phyloP scores from a whole-genome alignment of 2,329 filamentous ascomycete species.

The Alternaria hordeiaustralica region DNA sequence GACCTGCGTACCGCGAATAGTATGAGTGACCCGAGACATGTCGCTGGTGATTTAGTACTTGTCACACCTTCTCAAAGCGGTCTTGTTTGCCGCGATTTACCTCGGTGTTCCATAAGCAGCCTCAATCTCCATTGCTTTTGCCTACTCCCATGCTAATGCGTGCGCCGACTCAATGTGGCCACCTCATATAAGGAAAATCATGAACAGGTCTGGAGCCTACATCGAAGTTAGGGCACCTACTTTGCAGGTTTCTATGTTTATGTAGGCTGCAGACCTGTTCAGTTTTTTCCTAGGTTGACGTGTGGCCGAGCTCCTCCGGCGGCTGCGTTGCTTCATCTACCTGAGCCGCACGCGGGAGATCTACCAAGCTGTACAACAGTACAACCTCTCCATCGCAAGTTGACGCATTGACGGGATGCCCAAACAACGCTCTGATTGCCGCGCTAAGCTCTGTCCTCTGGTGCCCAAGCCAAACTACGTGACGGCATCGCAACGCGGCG shows the following conservation, averaged over 20 bases:
- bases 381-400: background rate
- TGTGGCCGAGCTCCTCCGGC: slow-evolving; percentile 12
- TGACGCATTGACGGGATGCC: background rate
- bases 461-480: slow-evolving; percentile 12
- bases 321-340: slow-evolving; percentile 8
- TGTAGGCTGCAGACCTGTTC: too few species aligned
- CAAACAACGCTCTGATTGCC: background rate
- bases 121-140: background rate
- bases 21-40: background rate
- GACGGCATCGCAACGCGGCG: slow-evolving; percentile 15
- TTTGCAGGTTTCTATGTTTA: too few species aligned
- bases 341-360: slow-evolving; percentile 29
- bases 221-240: too few species aligned
- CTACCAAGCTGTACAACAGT: slow-evolving; percentile 15
- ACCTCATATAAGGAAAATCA: too few species aligned
- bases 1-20: background rate
- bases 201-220: too few species aligned
- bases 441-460: slow-evolving; percentile 1
- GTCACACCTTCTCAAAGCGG: background rate
- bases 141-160: too few species aligned
- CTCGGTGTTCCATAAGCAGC: background rate
- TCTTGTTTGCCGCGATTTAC: background rate
- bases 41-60: slow-evolving; percentile 7
- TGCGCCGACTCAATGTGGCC: too few species aligned
- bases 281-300: too few species aligned